A percentile compares a stretch with the other conserved stretches of the same genome.
These are phyloP conservation scores for Chimonanthus praecox DNA, from an alignment of 164 flowering plant genomes.

Conservation along the genomic window DNA sequence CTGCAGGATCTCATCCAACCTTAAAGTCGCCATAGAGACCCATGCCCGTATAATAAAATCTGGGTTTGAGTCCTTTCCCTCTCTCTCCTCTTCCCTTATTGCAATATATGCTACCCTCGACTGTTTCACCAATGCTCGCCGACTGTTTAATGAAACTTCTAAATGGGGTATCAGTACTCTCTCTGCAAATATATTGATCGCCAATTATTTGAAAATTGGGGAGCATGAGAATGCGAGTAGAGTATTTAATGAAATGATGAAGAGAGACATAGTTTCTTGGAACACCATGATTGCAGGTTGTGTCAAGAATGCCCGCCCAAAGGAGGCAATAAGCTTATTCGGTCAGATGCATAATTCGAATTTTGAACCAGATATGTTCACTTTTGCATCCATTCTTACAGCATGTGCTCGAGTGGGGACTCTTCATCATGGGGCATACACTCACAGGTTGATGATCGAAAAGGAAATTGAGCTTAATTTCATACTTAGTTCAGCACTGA, in stretches of 20 bases:
- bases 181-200: constrained; percentile 34
- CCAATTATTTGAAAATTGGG: constrained; percentile 40
- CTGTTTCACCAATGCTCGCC: constrained; percentile 17
- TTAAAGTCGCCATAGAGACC: background rate
- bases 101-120: constrained; percentile 28
- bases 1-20: constrained; percentile 13
- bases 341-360: constrained; percentile 34
- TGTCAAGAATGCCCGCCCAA: constrained; percentile 34
- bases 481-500: constrained; percentile 48
- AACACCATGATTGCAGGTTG: constrained; percentile 50
- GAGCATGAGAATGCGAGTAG: constrained; percentile 37
- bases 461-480: constrained; percentile 37
- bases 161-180: constrained; percentile 20
- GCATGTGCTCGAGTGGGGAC: constrained; percentile 65
- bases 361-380: constrained; percentile 53
- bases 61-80: constrained; percentile 37
- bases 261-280: constrained; percentile 52
- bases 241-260: constrained; percentile 37
- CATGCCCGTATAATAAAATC: constrained; percentile 33
- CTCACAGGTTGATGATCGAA: constrained; percentile 42
- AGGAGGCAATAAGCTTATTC: constrained; percentile 39
- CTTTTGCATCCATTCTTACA: constrained; percentile 52
- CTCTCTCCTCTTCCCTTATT: constrained; percentile 33
- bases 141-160: constrained; percentile 31
- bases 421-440: constrained; percentile 44